These are phyloP conservation scores for Nothophaeocryptopus gaeumannii DNA, from an alignment of 2,329 filamentous ascomycete species.

Conservation along the genomic window DNA sequence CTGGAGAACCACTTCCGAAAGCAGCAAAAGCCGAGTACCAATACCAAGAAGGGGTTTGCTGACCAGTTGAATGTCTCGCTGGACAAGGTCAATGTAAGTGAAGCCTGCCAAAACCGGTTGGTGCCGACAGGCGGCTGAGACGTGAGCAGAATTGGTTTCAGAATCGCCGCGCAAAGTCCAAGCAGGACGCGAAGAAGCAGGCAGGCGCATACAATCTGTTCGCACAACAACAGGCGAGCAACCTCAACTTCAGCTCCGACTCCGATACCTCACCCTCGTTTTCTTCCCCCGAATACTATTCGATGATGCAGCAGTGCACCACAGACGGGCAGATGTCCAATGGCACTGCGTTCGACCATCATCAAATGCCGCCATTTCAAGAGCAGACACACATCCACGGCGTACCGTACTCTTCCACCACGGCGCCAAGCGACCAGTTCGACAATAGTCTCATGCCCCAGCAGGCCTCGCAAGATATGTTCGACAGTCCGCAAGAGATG, in stretches of 20 bases:
- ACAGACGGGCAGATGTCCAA: constrained; percentile 17
- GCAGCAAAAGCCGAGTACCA: constrained; percentile 51
- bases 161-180: constrained; percentile 52
- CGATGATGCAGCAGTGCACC: constrained; percentile 32
- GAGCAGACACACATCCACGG: constrained; percentile 10
- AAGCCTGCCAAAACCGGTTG: neutral
- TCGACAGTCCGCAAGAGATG: constrained; percentile 34
- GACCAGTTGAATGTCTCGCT: constrained; percentile 48
- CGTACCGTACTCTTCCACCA: constrained; percentile 7
- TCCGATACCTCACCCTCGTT: constrained; percentile 34
- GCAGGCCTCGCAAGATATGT: constrained; percentile 25
- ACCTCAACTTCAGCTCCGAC: constrained; percentile 29
- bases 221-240: constrained; percentile 18
- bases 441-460: constrained; percentile 5
- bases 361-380: constrained; percentile 12
- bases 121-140: constrained; percentile 32
- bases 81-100: constrained; percentile 54
- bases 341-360: constrained; percentile 5
- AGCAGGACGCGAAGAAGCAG: constrained; percentile 52
- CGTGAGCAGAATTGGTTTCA: constrained; percentile 52
- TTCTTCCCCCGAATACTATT: constrained; percentile 30
- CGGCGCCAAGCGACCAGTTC: constrained; percentile 11
- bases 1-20: constrained; percentile 49
- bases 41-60: constrained; percentile 51
- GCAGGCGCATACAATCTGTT: constrained; percentile 29